Evolutionary conservation across 192 early-diverging fungal species (phyloP).

Genomic region (Funneliformis mosseae): DNA sequence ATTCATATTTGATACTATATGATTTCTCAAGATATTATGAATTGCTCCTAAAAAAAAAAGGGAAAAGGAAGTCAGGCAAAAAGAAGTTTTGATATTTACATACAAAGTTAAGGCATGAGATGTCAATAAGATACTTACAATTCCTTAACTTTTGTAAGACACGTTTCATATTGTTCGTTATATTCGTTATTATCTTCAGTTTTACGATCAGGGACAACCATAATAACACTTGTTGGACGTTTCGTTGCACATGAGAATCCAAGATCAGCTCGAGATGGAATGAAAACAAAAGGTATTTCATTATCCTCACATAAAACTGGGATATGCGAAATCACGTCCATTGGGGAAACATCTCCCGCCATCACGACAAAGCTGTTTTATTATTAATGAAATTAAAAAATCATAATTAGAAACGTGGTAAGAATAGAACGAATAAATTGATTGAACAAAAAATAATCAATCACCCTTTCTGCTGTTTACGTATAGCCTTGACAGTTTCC

Average conservation of each 20-base stretch:
- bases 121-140: slow-evolving; percentile 43
- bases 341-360: slow-evolving; percentile 95
- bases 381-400: background rate
- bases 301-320: slow-evolving; percentile 97
- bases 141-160: slow-evolving; percentile 75
- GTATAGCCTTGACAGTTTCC: slow-evolving; percentile 95
- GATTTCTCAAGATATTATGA: background rate
- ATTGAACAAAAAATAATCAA: background rate
- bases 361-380: slow-evolving; percentile 79
- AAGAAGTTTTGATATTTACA: background rate
- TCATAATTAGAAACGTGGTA: slow-evolving; percentile 11
- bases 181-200: slow-evolving; percentile 76
- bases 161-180: slow-evolving; percentile 85
- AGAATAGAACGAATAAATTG: background rate
- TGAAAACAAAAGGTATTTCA: slow-evolving; percentile 92
- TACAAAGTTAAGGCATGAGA: background rate
- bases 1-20: background rate
- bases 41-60: background rate
- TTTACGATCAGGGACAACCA: slow-evolving; percentile 82
- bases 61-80: background rate
- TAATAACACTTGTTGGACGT: slow-evolving; percentile 89
- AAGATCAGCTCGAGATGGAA: slow-evolving; percentile 95
- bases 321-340: slow-evolving; percentile 97
- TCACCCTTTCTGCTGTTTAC: slow-evolving; percentile 91
- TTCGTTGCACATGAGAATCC: slow-evolving; percentile 92